Evolutionary conservation across 1,284 basidiomycete genomes (phyloP), one percentile per base, ranked within the genome.

Genomic region (Amylostereum chailletii): DNA sequence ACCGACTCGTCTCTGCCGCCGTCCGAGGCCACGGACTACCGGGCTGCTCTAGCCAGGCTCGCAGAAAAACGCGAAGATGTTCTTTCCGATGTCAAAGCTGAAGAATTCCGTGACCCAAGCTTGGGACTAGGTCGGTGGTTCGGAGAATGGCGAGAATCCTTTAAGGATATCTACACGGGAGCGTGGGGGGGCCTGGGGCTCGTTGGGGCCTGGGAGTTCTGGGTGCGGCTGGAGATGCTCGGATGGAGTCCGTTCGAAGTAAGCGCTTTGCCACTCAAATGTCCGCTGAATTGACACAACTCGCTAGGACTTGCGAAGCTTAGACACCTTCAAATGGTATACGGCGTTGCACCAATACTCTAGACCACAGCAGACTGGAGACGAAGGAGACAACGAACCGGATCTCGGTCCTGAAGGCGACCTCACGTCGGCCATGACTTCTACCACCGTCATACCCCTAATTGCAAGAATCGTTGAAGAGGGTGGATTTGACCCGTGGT

Each of bases 141-240:
- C 68, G 79, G 76, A 5, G 77, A 77, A 43, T 97, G 94, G 94
- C 74, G 90, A 43, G 70, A 76, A 47, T 71, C 71, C 54, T 93
- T 86, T 58, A 70, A 72, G 8, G 93, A 97, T 53, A 91, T 82
- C 54, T 97, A 96, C 67, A 70, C 76, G 2, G 83, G 86, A 44
- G 94, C 94, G 3, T 97, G 89, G 79, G 94, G 92, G 45, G 90
- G 91, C 2, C 70, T 96, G 42, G 90, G 87, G 0, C 77, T 95
- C 50, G 85, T 95, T 0, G 86, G 87, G 51, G 90, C 90, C 37
- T 97, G 94, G 94, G 94, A 96, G 67, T 96, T 95, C 64, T 97
- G 93, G 92, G 83, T 83, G 26, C 74, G 93, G 47, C 70, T 93
- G 45, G 94, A 97, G 67, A 77, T 88, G 62, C 69, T 89, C 3